Percentiles rank a stretch among this genome's conserved stretches.
Evolutionary conservation across 148 eudicot species (phyloP).

Genomic region (Arbutus unedo): DNA sequence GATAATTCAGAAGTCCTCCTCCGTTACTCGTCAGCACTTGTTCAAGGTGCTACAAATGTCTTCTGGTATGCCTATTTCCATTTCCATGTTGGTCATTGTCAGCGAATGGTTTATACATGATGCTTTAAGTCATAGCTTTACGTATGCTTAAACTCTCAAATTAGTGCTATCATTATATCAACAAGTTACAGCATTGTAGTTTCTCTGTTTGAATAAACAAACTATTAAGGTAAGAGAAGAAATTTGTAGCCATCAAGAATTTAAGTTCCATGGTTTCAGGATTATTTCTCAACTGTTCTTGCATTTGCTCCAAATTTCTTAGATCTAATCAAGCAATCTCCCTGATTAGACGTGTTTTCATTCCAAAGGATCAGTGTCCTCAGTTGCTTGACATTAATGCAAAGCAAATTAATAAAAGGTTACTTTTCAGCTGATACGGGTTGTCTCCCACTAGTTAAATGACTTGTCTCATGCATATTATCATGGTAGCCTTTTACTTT

Average conservation of each 20-base stretch:
- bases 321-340: background rate
- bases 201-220: background rate
- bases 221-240: background rate
- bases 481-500: background rate
- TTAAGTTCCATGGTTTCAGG: background rate
- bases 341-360: background rate
- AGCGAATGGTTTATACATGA: background rate
- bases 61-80: slow-evolving; percentile 62
- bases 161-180: background rate
- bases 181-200: background rate
- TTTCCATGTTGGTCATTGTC: background rate
- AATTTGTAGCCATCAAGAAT: background rate
- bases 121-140: slow-evolving; percentile 4
- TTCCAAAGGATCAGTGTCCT: background rate
- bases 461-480: background rate
- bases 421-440: background rate
- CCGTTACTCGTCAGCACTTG: slow-evolving; percentile 95
- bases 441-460: background rate
- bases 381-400: background rate
- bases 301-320: background rate
- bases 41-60: slow-evolving; percentile 92
- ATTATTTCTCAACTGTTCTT: background rate
- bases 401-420: background rate
- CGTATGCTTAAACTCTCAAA: background rate
- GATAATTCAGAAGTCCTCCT: slow-evolving; percentile 81